Base-by-base conservation (phyloP, 257 asterid species). In the Fraxinus cuspidata region DNA sequence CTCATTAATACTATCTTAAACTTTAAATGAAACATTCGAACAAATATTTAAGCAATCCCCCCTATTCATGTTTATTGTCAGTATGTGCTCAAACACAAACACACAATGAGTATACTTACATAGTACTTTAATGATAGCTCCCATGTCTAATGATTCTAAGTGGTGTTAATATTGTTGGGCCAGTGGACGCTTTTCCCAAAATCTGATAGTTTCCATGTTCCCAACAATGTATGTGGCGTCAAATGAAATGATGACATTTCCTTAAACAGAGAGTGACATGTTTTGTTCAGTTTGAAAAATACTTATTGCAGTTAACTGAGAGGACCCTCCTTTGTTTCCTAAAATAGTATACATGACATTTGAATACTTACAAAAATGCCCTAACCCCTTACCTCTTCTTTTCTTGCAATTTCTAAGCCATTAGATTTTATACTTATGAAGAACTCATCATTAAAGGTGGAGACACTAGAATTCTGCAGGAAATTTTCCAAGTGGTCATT, bases 121-220 rank as follows among this genome's bases (percentile, higher is more conserved):
- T 12, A 16, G 58, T 47, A 16, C 21, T 1, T 18, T 19, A 34
- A 5, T 69, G 25, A n/a, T 31, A 25, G 0, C n/a, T 69, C 15
- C 44, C 29, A 29, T 74, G 72, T 56, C 21, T 32, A 74, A 83
- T 83, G 87, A 82, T 86, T 78, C 85, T 29, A 37, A 11, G 79
- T 66, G 74, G 60, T 77, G 76, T 81, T 78, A 58, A 67, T 40
- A 40, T 40, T 40, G 49, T 72, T 77, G 77, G 53, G 84, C 83
- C 90, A 83, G 58, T 79, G 73, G 79, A 69, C 79, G 85, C 80
- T 37, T 84, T 91, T 80, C 93, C 95, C 80, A 78, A 87, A 89
- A 85, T 71, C 84, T 84, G 90, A 88, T 84, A 85, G 88, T 85
- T 89, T 91, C 97, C 98, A 91, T 89, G 96, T 93, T 93, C 97